These are phyloP conservation scores for Spizellomyces sp. DNA, from an alignment of 192 early-diverging fungal genomes.

Conservation along the genomic window DNA sequence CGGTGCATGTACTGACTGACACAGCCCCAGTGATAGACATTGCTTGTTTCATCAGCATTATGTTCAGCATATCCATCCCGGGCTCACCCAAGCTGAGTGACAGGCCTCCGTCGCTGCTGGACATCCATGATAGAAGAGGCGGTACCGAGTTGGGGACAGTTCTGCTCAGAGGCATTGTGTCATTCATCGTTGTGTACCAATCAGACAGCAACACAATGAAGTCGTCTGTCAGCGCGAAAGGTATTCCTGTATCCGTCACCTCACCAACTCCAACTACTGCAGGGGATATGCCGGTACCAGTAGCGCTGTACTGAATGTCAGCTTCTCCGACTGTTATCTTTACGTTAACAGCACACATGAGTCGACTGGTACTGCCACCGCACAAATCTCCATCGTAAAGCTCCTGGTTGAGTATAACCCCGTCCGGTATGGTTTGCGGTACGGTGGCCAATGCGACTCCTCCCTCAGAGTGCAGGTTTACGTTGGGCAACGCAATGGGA, in stretches of 20 bases:
- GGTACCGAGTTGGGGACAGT: neutral
- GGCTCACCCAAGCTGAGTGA: neutral
- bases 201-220: neutral
- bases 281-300: neutral
- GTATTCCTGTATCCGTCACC: neutral
- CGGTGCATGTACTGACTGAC: neutral
- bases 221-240: neutral
- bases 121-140: neutral
- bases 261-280: neutral
- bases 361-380: neutral
- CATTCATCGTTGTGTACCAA: neutral
- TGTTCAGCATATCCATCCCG: conserved; percentile 8
- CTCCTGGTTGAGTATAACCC: conserved; percentile 1
- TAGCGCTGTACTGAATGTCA: neutral
- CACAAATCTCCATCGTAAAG: conserved; percentile 11
- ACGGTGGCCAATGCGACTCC: neutral
- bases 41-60: conserved; percentile 1
- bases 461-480: neutral
- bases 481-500: neutral
- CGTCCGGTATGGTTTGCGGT: neutral
- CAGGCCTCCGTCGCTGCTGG: neutral
- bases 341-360: neutral
- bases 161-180: neutral
- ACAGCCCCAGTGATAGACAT: neutral
- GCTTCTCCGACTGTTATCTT: neutral